Evolutionary conservation across 2,329 filamentous ascomycete genomes (phyloP), one percentile per base, ranked within the genome.

Genomic region (Colletotrichum siamense): DNA sequence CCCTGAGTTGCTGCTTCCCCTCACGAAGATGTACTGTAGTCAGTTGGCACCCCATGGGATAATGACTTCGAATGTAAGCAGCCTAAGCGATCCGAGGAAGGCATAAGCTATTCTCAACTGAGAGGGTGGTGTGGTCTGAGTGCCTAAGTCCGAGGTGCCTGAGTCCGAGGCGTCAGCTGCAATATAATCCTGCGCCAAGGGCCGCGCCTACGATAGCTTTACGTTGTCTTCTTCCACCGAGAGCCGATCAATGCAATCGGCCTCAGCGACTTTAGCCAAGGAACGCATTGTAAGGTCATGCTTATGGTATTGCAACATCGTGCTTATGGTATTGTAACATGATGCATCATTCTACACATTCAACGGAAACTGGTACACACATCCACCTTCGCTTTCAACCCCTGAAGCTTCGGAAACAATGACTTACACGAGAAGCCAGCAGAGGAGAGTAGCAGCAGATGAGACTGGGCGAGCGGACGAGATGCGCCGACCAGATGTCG

Each of bases 241-340:
- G 15, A 59, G 69, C 61, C 7, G 9, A 59, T 72, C 2, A 26
- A 44, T 10, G 69, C 62, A 22, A 61, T 34, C 16, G 1, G 18
- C 32, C 49, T 72, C 8, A 32, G 69, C 15, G 24, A 72, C 10
- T 3, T 18, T 0, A 34, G 62, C 49, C 66, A 61, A 72, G 62
- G 62, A 72, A 34, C 69, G 32, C 62, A 61, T 71, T 57, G 26
- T 6, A 70, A 70, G 22, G n/a, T 71, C 39, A n/a, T 57, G 61
- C n/a, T 24, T 71, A 71, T 65, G 12, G 39, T 55, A 65, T 66
- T 59, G 32, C 69, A 71, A 71, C 62, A 67, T 71, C 49, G 49
- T 67, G 61, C 5, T 49, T 13, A 72, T 49, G 7, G 3, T 67
- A 61, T 67, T 61, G n/a, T n/a, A 49, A 72, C 34, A 49, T 72